Percentiles rank a stretch among this genome's conserved stretches.
Evolutionary conservation across 140 eudicot genomes (phyloP).

Genomic region (Stevia rebaudiana): DNA sequence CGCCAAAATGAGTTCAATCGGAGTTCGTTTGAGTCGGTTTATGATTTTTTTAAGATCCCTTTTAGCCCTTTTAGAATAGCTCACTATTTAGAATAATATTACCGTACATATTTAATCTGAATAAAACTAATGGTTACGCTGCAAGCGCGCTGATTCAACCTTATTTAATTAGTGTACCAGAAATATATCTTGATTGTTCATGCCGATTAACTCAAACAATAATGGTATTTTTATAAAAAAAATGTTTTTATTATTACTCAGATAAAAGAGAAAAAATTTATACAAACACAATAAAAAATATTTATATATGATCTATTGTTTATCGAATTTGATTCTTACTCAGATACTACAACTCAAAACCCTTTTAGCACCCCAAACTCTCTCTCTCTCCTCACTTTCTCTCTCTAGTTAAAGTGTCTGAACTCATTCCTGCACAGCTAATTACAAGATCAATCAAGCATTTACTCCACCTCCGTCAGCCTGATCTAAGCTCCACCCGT

Average conservation of each 20-base stretch:
- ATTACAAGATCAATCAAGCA: conserved; percentile 22
- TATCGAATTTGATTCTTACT: conserved; percentile 29
- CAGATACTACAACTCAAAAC: conserved; percentile 25
- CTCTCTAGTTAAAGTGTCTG: conserved; percentile 9
- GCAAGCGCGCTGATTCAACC: no score
- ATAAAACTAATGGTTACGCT: no score
- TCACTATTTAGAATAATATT: no score
- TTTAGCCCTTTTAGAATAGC: no score
- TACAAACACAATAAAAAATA: neutral
- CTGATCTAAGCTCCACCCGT: conserved; percentile 28
- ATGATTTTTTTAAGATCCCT: no score
- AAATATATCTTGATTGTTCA: neutral
- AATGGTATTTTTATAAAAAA: neutral
- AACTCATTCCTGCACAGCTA: conserved; percentile 25
- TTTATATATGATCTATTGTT: neutral
- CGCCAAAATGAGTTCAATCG: no score
- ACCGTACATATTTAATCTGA: no score
- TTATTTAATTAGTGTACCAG: no score
- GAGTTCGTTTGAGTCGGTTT: no score
- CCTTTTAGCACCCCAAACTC: conserved; percentile 23
- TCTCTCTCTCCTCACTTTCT: conserved; percentile 12
- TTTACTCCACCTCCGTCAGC: conserved; percentile 19
- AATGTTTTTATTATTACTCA: no score
- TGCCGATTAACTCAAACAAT: neutral
- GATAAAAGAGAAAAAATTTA: neutral